Percentiles rank a stretch among this genome's conserved stretches.
These are phyloP conservation scores for Nothopassalora personata DNA, from an alignment of 2,329 filamentous ascomycete genomes.

Conservation along the genomic window DNA sequence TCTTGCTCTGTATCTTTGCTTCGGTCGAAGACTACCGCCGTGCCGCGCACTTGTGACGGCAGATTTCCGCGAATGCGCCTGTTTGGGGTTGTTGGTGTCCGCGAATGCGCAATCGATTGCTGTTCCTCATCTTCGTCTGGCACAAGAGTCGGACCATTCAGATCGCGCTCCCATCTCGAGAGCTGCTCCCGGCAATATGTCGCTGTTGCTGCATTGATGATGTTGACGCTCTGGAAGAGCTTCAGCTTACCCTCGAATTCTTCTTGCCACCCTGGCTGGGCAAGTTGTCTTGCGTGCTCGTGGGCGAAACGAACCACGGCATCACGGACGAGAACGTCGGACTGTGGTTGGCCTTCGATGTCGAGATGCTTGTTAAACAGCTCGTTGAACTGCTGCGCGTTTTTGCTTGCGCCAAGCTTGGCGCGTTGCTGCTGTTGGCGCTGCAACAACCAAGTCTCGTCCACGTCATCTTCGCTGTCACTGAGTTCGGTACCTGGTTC, in stretches of 20 bases:
- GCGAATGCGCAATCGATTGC: background rate
- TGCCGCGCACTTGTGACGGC: background rate
- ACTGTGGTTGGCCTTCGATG: slow-evolving; percentile 32
- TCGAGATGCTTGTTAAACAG: slow-evolving; percentile 36
- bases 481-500: slow-evolving; percentile 35
- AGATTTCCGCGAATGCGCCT: no score
- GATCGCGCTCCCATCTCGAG: background rate
- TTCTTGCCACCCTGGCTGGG: slow-evolving; percentile 18
- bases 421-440: slow-evolving; percentile 29
- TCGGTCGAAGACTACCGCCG: no score
- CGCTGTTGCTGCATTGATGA: slow-evolving; percentile 10
- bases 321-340: slow-evolving; percentile 33
- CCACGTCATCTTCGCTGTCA: slow-evolving; percentile 42
- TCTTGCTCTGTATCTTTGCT: no score
- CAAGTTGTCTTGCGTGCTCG: slow-evolving; percentile 23
- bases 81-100: background rate
- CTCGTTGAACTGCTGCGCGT: slow-evolving; percentile 33
- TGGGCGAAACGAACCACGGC: slow-evolving; percentile 38
- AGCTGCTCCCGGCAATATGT: slow-evolving; percentile 11
- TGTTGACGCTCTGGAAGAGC: slow-evolving; percentile 22
- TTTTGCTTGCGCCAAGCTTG: slow-evolving; percentile 20
- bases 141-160: background rate
- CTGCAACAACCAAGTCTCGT: slow-evolving; percentile 35
- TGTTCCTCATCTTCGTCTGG: background rate
- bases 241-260: slow-evolving; percentile 33